A percentile compares a stretch with the other conserved stretches of the same genome.
Conservation (phyloP, 306 rosid species). For the Quercus parvula region DNA sequence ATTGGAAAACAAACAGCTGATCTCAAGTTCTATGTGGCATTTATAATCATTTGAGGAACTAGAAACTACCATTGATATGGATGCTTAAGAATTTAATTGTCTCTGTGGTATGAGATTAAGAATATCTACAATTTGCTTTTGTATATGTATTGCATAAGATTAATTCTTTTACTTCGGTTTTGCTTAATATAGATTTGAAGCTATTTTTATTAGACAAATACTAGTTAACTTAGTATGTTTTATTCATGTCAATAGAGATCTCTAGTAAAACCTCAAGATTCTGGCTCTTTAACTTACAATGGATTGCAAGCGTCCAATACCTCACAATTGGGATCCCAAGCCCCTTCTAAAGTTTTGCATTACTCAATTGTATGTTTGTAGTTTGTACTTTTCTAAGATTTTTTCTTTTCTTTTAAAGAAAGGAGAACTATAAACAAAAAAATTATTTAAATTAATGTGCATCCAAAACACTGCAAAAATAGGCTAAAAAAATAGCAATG, state of each 20-base stretch:
- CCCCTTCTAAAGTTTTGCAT: conserved; percentile 66
- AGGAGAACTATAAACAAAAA: background rate
- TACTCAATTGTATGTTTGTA: background rate
- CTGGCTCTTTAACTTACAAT: conserved; percentile 39
- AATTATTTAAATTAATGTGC: background rate
- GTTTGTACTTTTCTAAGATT: background rate
- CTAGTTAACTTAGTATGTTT: conserved; percentile 18
- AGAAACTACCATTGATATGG: too few species aligned
- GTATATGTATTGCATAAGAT: background rate
- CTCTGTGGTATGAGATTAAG: background rate
- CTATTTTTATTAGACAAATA: conserved; percentile 7
- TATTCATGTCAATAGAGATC: conserved; percentile 47
- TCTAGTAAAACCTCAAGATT: conserved; percentile 47
- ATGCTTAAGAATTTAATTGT: background rate
- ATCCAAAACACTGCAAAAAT: background rate
- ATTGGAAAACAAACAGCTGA: background rate
- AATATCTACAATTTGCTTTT: background rate
- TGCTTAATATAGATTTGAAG: conserved; percentile 4
- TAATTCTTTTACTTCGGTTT: background rate
- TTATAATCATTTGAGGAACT: too few species aligned
- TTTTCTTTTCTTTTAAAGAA: background rate
- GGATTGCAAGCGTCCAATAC: conserved; percentile 56
- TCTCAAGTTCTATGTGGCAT: too few species aligned
- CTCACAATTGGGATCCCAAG: conserved; percentile 41
- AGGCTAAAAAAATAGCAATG: background rate